Conservation (phyloP, 306 rosid species). For the Castanea mollissima region DNA sequence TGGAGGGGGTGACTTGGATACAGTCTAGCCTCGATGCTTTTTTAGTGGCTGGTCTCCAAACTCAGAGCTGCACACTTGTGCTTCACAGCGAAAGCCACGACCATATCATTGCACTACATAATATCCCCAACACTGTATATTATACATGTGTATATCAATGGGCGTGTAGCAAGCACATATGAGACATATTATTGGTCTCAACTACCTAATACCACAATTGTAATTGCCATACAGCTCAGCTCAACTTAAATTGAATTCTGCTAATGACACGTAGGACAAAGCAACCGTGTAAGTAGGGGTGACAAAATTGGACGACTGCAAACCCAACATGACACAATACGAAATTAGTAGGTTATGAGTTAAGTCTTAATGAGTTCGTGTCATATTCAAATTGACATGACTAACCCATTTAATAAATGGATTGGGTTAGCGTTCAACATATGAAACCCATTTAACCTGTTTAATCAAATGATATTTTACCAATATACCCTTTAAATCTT, state of each 20-base stretch:
- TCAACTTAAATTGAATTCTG: not conserved
- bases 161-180: not conserved
- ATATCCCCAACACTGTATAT: not conserved
- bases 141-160: not conserved
- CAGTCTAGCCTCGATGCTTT: not conserved
- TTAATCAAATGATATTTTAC: too few relatives aligned
- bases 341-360: too few relatives aligned
- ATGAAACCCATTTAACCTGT: too few relatives aligned
- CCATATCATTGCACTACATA: not conserved
- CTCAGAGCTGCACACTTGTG: not conserved
- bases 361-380: too few relatives aligned
- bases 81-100: not conserved
- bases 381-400: too few relatives aligned
- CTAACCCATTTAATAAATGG: too few relatives aligned
- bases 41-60: not conserved
- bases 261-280: not conserved
- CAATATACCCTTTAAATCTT: too few relatives aligned
- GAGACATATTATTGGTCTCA: not conserved
- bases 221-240: not conserved
- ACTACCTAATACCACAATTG: not conserved
- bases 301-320: too few relatives aligned
- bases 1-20: not conserved
- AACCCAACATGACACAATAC: too few relatives aligned
- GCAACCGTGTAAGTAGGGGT: not conserved
- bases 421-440: too few relatives aligned